phyloP scores from a whole-genome alignment of 768 basidiomycete genomes.

The Hericium alpestre region DNA sequence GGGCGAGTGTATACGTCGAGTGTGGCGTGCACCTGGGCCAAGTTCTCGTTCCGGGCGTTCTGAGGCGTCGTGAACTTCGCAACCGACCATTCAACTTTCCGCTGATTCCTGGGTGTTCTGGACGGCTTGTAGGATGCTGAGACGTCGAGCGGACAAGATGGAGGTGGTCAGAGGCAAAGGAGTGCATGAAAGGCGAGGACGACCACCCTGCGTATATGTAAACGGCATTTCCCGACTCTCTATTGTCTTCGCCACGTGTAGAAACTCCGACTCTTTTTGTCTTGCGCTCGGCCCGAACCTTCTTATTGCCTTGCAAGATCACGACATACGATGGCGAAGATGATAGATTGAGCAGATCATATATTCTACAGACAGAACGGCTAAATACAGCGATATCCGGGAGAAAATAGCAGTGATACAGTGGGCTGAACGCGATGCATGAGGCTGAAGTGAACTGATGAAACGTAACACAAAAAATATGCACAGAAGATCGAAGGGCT shows the following conservation, averaged over 20 bases:
- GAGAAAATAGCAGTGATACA: slow-evolving; percentile 10
- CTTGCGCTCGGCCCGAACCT: neutral
- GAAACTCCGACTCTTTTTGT: neutral
- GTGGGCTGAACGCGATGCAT: neutral
- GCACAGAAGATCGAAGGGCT: neutral
- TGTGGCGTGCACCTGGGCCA: no score
- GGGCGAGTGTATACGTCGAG: neutral
- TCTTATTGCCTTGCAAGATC: neutral
- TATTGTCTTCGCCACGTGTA: slow-evolving; percentile 1
- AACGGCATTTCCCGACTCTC: neutral
- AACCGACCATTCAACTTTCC: no score
- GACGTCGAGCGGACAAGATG: neutral
- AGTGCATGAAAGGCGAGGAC: no score
- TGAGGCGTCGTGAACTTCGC: no score
- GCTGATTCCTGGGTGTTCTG: neutral
- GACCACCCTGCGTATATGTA: slow-evolving; percentile 4
- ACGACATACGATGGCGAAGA: neutral
- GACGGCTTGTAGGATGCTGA: neutral
- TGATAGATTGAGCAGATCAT: neutral
- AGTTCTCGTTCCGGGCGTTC: no score
- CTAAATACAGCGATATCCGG: slow-evolving; percentile 2
- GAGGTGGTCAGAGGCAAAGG: slow-evolving; percentile 5
- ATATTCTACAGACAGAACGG: neutral
- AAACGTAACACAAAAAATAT: neutral
- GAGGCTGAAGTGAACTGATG: neutral